These are phyloP conservation scores for Trichoderma citrinoviride DNA, from an alignment of 2,329 filamentous ascomycete genomes.

Conservation along the genomic window DNA sequence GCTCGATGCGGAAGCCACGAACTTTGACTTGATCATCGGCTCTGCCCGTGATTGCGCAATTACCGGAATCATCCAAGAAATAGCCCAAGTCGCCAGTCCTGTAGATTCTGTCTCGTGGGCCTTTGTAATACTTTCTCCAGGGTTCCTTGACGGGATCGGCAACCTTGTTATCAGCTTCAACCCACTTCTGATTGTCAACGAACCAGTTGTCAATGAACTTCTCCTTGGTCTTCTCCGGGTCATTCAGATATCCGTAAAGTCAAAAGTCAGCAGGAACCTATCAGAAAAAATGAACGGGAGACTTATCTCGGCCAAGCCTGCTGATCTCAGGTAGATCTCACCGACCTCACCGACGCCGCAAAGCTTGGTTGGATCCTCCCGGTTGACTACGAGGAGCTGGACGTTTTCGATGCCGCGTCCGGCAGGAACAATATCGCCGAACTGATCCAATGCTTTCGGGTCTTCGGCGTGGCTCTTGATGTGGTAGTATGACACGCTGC, in stretches of 20 bases:
- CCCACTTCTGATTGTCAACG: conserved; percentile 67
- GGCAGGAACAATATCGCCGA: conserved; percentile 72
- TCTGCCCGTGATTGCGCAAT: conserved; percentile 75
- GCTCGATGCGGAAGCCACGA: conserved; percentile 90
- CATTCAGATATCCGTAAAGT: conserved; percentile 61
- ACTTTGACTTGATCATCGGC: conserved; percentile 93
- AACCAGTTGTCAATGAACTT: conserved; percentile 91
- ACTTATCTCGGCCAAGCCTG: conserved; percentile 67
- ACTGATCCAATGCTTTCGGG: conserved; percentile 46
- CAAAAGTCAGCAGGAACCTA: background rate
- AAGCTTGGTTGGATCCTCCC: conserved; percentile 61
- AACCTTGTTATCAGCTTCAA: conserved; percentile 57
- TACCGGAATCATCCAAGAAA: conserved; percentile 59
- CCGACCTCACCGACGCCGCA: conserved; percentile 80
- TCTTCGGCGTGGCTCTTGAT: conserved; percentile 67
- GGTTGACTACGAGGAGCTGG: conserved; percentile 80
- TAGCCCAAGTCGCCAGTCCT: conserved; percentile 81
- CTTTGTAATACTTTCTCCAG: conserved; percentile 76
- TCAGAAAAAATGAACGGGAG: background rate
- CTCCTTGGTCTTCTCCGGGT: conserved; percentile 57
- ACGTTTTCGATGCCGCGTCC: conserved; percentile 86
- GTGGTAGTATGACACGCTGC: conserved; percentile 67
- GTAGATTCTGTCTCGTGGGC: conserved; percentile 83
- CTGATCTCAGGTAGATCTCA: conserved; percentile 79
- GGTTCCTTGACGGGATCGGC: conserved; percentile 52